A percentile compares a stretch with the other conserved stretches of the same genome.
These are phyloP conservation scores for Yamadazyma taylorii DNA, from an alignment of 1,139 yeast species.

Conservation along the genomic window DNA sequence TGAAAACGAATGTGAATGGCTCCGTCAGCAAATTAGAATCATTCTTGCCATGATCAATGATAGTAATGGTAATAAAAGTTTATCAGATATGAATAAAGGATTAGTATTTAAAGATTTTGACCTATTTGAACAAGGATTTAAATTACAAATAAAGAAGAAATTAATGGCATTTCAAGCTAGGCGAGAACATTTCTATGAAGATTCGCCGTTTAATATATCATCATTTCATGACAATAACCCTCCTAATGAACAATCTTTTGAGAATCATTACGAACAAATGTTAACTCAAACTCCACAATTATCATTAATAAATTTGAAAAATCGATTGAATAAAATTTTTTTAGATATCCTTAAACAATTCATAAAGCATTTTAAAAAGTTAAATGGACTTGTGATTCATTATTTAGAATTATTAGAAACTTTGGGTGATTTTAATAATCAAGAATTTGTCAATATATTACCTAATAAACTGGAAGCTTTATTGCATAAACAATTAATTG, in stretches of 20 bases:
- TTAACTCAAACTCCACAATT: constrained; percentile 28
- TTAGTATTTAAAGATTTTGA: constrained; percentile 30
- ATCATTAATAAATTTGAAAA: constrained; percentile 33
- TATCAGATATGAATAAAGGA: constrained; percentile 30
- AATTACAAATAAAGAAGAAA: constrained; percentile 26
- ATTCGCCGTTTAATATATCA: constrained; percentile 29
- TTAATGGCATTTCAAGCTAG: constrained; percentile 20
- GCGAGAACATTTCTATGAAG: constrained; percentile 24
- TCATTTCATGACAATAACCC: neutral
- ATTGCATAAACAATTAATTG: constrained; percentile 28
- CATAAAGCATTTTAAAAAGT: constrained; percentile 30
- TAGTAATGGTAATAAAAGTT: constrained; percentile 26
- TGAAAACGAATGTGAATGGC: constrained; percentile 49
- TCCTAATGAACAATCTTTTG: constrained; percentile 21
- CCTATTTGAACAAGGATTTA: constrained; percentile 34
- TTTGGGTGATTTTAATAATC: constrained; percentile 24
- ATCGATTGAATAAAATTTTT: constrained; percentile 36
- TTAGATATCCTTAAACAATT: constrained; percentile 35
- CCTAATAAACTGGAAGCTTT: constrained; percentile 36
- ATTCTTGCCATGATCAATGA: constrained; percentile 46
- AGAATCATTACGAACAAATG: constrained; percentile 29
- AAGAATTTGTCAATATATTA: constrained; percentile 20
- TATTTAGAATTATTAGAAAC: constrained; percentile 30
- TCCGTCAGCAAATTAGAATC: constrained; percentile 43
- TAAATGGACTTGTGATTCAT: constrained; percentile 26